Conservation (phyloP, 768 basidiomycete species). For the Coprinellus micaceus region DNA sequence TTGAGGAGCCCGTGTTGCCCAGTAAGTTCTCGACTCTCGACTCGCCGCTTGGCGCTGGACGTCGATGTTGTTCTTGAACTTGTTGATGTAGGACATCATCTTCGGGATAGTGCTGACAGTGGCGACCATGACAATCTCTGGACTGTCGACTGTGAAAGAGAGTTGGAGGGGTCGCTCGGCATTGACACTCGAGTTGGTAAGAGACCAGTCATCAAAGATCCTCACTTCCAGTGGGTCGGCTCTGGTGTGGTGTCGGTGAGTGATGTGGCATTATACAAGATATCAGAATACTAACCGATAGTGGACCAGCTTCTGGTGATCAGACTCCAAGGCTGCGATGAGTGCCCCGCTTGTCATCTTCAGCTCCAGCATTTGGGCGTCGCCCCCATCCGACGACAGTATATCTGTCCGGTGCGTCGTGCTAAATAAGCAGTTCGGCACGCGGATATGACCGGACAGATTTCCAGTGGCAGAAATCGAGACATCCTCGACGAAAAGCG, state of each 20-base stretch:
- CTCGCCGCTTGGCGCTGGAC: conserved; percentile 73
- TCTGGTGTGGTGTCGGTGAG: conserved; percentile 31
- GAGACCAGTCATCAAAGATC: conserved; percentile 81
- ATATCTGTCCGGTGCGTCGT: conserved; percentile 56
- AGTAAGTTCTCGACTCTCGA: conserved; percentile 74
- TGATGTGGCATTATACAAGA: background rate
- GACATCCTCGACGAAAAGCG: conserved; percentile 60
- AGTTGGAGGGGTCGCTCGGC: conserved; percentile 54
- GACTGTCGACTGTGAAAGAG: conserved; percentile 71
- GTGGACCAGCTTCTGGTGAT: conserved; percentile 68
- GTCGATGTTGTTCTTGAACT: conserved; percentile 70
- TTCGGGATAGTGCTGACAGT: conserved; percentile 78
- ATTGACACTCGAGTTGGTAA: conserved; percentile 35
- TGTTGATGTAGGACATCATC: conserved; percentile 68
- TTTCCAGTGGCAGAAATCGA: conserved; percentile 69
- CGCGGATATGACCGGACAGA: conserved; percentile 60
- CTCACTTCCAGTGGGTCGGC: conserved; percentile 75
- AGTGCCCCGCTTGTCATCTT: conserved; percentile 71
- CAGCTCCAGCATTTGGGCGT: conserved; percentile 64
- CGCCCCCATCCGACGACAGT: conserved; percentile 26
- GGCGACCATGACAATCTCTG: conserved; percentile 60
- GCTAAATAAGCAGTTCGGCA: conserved; percentile 72
- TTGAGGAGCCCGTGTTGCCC: conserved; percentile 64
- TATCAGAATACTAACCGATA: conserved; percentile 56
- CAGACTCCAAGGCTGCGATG: conserved; percentile 65